Base-by-base conservation (phyloP, 2,329 filamentous ascomycete species). In the Huntiella savannae region DNA sequence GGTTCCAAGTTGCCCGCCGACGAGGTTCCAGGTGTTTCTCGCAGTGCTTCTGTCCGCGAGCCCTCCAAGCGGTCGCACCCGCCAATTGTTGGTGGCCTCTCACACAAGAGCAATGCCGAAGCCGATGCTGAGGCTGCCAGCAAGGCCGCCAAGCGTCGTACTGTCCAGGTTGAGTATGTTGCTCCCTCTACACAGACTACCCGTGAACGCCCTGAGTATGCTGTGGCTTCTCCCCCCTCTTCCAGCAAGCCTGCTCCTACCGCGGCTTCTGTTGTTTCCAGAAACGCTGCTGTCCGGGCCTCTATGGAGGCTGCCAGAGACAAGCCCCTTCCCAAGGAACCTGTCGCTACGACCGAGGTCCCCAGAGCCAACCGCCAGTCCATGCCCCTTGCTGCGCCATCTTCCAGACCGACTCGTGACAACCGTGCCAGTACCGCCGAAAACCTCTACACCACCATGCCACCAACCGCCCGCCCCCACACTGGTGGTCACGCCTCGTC, bases 111-210 rank as follows among this genome's bases (percentile, higher is more conserved):
- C 49, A 82, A 79, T 54, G 71, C 85, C 53, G 82, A 86, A 46
- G 67, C 70, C 33, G 75, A 81, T 35, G 33, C 38, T 5, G 74
- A 80, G 51, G 50, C 67, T 38, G 65, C 74, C 28, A 77, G 77
- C 55, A 80, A 86, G 54, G 87, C 95, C 58, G 81, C 81, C 55
- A 96, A 96, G 63, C 78, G 91, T 48, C 77, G 87, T 55, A 98
- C 91, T 0, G 85, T 98, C 0, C 91, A 98, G 63, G 83, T 98
- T 51, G 91, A 98, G 65, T 98, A 98, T 61, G 91, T 96, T 48
- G 82, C 87, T 15, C 91, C 91, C 17, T 78, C 79, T 19, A 92
- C 85, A 4, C 78, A 88, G 57, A 95, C 88, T 1, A 73, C 79
- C 51, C 75, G 88, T 52, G 85, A 82, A 57, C 36, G 40, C n/a